Base-by-base conservation (phyloP, 148 eudicot species). In the Nyssa sinensis region DNA sequence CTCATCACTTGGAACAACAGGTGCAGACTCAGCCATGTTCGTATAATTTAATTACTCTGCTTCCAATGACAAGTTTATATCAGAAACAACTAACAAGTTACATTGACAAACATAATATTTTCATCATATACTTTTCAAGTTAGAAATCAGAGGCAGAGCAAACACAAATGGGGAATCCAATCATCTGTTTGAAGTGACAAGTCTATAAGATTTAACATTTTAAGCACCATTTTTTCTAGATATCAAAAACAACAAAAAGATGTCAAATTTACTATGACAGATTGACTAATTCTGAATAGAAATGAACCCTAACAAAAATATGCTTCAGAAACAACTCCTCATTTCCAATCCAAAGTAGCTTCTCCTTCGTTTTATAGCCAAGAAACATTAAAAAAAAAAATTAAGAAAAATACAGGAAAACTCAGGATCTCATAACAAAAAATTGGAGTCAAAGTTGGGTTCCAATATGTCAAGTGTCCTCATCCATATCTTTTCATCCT, bases 1-100 rank as follows among this genome's bases (percentile, higher is more conserved):
- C 74, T 93, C 96, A 1, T 37, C 73, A 77, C 77, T 81, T 33
- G 90, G 74, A 61, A 77, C 86, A 81, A 74, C 86, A 16, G 84
- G 72, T 59, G 76, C 84, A 67, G 70, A 75, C 69, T 84, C 90
- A 35, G 97, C 91, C 97, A 91, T 91, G 24, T 78, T 77, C 44
- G 80, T 69, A 55, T 21, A 55, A 55, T 21, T 23, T 55, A 19
- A 17, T 13, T 11, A n/a, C 24, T 19, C 25, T 55, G 14, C 16
- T 44, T 44, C 12, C 16, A 44, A 44, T 12, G 16, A 44, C 1
- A 51, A 55, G 8, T 55, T 55, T 5, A 19, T 53, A 16, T 55
- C 59, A 55, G 7, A 17, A n/a, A n/a, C n/a, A n/a, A n/a, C n/a
- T n/a, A n/a, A 55, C 5, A 21, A 55, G 17, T 1, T 44, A 44